Evolutionary conservation across 2,329 filamentous ascomycete species (phyloP), one percentile per base, ranked within the genome.

Genomic region (Microsporum audouinii): DNA sequence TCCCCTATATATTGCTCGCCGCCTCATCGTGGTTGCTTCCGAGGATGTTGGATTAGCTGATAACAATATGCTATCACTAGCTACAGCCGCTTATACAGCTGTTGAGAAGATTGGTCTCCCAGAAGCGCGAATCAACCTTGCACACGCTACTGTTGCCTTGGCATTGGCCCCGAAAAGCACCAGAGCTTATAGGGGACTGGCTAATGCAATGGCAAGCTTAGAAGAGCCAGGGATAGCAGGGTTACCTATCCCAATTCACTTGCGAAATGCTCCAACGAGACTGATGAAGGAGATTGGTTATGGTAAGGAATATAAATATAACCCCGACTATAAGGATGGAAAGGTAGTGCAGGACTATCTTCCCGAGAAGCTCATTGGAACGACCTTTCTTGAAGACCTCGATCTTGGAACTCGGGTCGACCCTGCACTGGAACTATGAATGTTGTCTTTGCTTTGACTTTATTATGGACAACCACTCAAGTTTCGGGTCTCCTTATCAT

Each of bases 81-180:
- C 92, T 1, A 95, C 89, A 0, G 86, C 90, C 0, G 83, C 91
- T 1, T 95, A 95, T 73, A 87, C 87, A 1, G 92, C 94, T 0
- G 87, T 89, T 1, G 89, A 97, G 74, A 92, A 94, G 73, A 88
- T 99, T 59, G 94, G 94, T 31, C 88, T 97, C 82, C 94, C 94
- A 0, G 94, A 99, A 75, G 92, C 91, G 17, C 83, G 91, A 6
- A 97, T 97, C 68, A 90, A 92, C 59, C 82, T 99, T 4, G 91
- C 89, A 0, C 94, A 99, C 74, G 88, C 86, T 67, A 82, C 89
- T 5, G 88, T 94, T 0, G 91, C 94, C 0, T 79, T 97, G 57
- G 83, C 86, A 2, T 77, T 90, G 14, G 87, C 91, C 0, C 87
- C 86, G 1, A 97, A 99, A 77, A 92, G 87, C 67, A 96, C 91